These are phyloP conservation scores for Termitomyces sp. DNA, from an alignment of 1,284 basidiomycete species.

Conservation along the genomic window DNA sequence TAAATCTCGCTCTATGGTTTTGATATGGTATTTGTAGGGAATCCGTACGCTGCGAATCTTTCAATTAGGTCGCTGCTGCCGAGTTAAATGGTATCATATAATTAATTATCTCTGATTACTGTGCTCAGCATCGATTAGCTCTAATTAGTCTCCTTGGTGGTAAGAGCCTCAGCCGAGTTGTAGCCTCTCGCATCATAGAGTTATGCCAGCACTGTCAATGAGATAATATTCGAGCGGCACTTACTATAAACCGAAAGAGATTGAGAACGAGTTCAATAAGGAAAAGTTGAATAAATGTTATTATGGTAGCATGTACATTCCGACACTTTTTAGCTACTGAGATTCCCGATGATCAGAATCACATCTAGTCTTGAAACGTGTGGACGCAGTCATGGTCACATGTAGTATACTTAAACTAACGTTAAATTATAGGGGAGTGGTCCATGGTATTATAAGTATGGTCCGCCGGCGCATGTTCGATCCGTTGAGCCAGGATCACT, in stretches of 20 bases:
- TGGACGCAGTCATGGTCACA: neutral
- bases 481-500: neutral
- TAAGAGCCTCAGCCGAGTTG: neutral
- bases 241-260: neutral
- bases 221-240: neutral
- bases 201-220: neutral
- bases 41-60: conserved; percentile 25
- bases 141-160: neutral
- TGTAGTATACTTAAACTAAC: neutral
- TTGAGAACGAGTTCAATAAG: neutral
- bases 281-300: no score
- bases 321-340: neutral
- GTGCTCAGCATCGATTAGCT: neutral
- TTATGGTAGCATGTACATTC: neutral
- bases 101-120: neutral
- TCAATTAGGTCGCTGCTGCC: conserved; percentile 5
- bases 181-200: neutral
- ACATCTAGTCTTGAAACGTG: neutral
- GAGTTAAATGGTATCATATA: neutral
- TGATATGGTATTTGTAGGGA: conserved; percentile 18
- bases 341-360: neutral
- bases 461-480: neutral
- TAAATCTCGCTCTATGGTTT: neutral
- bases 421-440: neutral
- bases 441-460: neutral